A percentile compares a stretch with the other conserved stretches of the same genome.
phyloP scores from a whole-genome alignment of 1,284 basidiomycete genomes.

The Exobasidium rhododendri region DNA sequence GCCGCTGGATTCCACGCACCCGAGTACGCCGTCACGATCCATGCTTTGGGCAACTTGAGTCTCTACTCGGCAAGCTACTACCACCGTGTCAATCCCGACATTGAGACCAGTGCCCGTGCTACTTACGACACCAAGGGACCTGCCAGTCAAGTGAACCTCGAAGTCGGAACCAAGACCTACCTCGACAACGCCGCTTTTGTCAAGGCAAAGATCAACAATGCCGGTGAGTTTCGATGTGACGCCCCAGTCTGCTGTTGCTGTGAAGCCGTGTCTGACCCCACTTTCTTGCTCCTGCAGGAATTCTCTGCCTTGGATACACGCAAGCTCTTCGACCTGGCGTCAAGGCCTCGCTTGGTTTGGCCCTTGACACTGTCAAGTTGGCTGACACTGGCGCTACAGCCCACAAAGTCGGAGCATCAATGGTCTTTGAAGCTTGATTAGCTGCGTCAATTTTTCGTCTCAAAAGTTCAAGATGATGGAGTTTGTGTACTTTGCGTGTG shows the following conservation, averaged over 20 bases:
- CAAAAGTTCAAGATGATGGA: no score
- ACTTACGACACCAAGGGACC: slow-evolving; percentile 87
- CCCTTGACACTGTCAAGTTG: slow-evolving; percentile 54
- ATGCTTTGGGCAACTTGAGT: slow-evolving; percentile 90
- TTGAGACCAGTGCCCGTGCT: slow-evolving; percentile 86
- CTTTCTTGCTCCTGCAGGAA: slow-evolving; percentile 22
- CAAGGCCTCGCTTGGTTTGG: slow-evolving; percentile 78
- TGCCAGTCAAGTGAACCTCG: slow-evolving; percentile 80
- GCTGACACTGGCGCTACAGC: slow-evolving; percentile 55
- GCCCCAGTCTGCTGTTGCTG: slow-evolving; percentile 65
- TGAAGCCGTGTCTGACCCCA: slow-evolving; percentile 73
- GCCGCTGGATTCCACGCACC: slow-evolving; percentile 92
- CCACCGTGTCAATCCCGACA: slow-evolving; percentile 89
- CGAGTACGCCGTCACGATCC: slow-evolving; percentile 92
- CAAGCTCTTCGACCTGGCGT: slow-evolving; percentile 69
- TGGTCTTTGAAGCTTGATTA: slow-evolving; percentile 60
- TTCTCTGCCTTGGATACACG: slow-evolving; percentile 51
- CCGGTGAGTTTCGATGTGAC: slow-evolving; percentile 50
- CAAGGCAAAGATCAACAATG: slow-evolving; percentile 99
- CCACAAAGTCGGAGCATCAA: slow-evolving; percentile 62
- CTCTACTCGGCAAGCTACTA: slow-evolving; percentile 96
- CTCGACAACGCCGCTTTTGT: slow-evolving; percentile 85
- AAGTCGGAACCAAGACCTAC: slow-evolving; percentile 88
- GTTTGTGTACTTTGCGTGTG: not conserved
- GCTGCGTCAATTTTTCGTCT: no score